Percentiles rank a stretch among this genome's conserved stretches.
These are phyloP conservation scores for Sphagnum tenellum DNA, from an alignment of 225 moss, liverwort and hornwort genomes.

Conservation along the genomic window DNA sequence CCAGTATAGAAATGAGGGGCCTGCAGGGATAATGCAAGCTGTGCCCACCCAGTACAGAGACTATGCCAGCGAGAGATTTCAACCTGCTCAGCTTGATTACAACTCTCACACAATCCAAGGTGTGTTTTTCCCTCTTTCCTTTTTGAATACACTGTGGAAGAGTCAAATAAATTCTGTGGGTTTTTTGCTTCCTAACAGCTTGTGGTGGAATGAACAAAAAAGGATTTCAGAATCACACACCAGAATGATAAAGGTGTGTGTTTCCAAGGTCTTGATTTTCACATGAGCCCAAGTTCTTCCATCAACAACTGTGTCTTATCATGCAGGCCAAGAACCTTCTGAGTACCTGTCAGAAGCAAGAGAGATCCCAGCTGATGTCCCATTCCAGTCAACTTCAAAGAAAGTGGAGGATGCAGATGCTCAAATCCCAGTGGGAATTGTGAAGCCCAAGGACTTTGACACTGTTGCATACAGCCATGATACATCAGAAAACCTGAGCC, in stretches of 20 bases:
- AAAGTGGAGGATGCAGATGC: slow-evolving; percentile 2
- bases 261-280: no score
- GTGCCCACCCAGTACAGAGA: slow-evolving; percentile 1
- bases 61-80: background rate
- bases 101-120: background rate
- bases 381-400: background rate
- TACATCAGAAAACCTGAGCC: no score
- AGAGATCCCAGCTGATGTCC: slow-evolving; percentile 1
- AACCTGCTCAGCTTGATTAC: background rate
- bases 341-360: no score
- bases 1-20: slow-evolving; percentile 1
- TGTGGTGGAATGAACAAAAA: no score
- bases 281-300: no score
- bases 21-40: background rate
- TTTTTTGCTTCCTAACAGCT: no score
- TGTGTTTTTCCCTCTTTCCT: background rate
- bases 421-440: slow-evolving; percentile 13
- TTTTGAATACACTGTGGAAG: no score
- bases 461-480: background rate
- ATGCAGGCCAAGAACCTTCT: no score
- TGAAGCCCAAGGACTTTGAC: slow-evolving; percentile 18
- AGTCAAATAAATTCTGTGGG: no score
- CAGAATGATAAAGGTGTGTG: no score
- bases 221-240: no score
- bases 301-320: no score